A percentile compares a stretch with the other conserved stretches of the same genome.
Conservation (phyloP, 1,284 basidiomycete species). For the Tilletia caries region DNA sequence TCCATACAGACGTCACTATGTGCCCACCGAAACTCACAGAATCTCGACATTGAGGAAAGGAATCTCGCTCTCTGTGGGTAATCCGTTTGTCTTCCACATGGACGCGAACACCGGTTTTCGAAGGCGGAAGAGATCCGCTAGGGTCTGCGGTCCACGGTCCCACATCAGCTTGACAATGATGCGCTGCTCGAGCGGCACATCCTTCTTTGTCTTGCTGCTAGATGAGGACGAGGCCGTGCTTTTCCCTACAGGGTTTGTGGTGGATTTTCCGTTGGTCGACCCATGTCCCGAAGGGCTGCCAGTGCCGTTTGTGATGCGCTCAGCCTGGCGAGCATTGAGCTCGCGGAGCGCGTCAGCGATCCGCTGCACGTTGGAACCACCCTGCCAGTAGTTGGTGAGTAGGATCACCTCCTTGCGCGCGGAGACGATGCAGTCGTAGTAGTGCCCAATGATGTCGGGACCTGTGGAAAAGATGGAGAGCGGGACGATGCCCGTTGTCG, state of each 20-base stretch:
- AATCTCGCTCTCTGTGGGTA: constrained; percentile 42
- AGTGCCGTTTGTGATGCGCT: constrained; percentile 19
- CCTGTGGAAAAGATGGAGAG: constrained; percentile 51
- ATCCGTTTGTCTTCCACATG: constrained; percentile 47
- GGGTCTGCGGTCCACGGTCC: constrained; percentile 49
- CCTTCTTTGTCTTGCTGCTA: constrained; percentile 21
- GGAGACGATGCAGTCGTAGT: constrained; percentile 51
- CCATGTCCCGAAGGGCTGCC: constrained; percentile 18
- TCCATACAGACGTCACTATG: not conserved
- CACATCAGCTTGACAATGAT: constrained; percentile 53
- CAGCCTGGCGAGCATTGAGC: constrained; percentile 34
- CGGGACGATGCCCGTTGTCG: constrained; percentile 49
- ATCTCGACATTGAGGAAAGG: constrained; percentile 47
- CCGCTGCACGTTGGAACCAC: constrained; percentile 46
- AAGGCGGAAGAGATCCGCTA: constrained; percentile 48
- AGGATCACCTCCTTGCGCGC: constrained; percentile 48
- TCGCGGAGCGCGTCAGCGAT: constrained; percentile 47
- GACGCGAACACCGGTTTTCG: constrained; percentile 41
- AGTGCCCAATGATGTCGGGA: constrained; percentile 52
- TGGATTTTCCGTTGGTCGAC: not conserved
- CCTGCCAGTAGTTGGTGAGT: constrained; percentile 54
- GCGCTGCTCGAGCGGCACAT: constrained; percentile 26
- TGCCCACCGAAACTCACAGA: constrained; percentile 19
- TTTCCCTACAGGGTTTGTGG: not conserved
- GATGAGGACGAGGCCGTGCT: constrained; percentile 12